Base-by-base conservation (phyloP, 306 rosid genomes). In the Lablab purpureus region DNA sequence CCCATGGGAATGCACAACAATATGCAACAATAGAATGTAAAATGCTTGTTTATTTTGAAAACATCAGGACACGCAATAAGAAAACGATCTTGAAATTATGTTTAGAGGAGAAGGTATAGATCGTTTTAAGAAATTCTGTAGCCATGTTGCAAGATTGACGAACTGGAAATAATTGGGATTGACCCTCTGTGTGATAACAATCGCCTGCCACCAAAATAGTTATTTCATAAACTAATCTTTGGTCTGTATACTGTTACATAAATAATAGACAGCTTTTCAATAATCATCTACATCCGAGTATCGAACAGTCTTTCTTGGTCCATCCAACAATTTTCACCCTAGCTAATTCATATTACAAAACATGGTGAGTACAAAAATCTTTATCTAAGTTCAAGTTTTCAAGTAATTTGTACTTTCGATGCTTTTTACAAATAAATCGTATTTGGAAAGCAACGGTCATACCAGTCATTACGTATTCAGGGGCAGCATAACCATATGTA, bases 391-490 rank as follows among this genome's bases (percentile, higher is more conserved):
- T 60, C 64, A 82, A 79, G 63, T 27, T 79, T 75, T 40, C 65
- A 79, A 50, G 74, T 10, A 75, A 63, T 4, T 22, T 30, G 37
- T 22, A 67, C 2, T 69, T 75, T 67, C 51, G 49, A 58, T 10
- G 19, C 0, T 18, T 71, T 17, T 22, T 43, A 83, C 59, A 45
- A 63, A 81, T 77, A 19, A 36, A 79, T 62, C 27, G 73, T 40
- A 50, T 76, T 37, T 12, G 66, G 59, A 64, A 82, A 19, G 63
- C 54, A 71, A 73, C 76, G 45, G 30, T 22, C 87, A 66, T 92
- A 94, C 98, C 98, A 84, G 98, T 94, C 98, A 94, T 94, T 66
- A 94, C 98, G 78, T 94, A 94, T 80, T 94, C 98, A 37, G 98
- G 98, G 46, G 98, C 98, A 46, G 98, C 98, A 87, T 94, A 94